These are phyloP conservation scores for Populus alba DNA, from an alignment of 345 rosid species.

Conservation along the genomic window DNA sequence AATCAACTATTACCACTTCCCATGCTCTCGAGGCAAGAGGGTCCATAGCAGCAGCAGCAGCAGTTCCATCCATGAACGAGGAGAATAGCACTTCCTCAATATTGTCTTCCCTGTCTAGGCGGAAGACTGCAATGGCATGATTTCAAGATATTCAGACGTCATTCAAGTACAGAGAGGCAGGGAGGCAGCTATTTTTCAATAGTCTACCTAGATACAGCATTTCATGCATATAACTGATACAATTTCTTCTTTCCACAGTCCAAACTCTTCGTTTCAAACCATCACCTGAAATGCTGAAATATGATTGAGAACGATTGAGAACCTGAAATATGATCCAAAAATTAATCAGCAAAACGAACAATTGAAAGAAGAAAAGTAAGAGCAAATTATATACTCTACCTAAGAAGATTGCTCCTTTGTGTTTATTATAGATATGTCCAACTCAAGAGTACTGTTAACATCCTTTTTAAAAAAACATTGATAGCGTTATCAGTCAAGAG, in stretches of 20 bases:
- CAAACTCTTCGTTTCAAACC: constrained; percentile 74
- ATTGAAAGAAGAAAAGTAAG: not conserved
- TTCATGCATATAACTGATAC: constrained; percentile 37
- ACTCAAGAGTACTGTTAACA: constrained; percentile 46
- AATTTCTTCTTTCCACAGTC: constrained; percentile 69
- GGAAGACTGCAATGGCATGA: constrained; percentile 46
- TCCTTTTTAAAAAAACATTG: no score
- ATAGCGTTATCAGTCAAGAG: constrained; percentile 41
- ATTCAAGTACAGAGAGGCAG: not conserved
- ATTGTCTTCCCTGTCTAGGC: constrained; percentile 63
- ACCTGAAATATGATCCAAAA: constrained; percentile 41
- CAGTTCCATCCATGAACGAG: constrained; percentile 51
- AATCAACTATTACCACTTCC: constrained; percentile 51
- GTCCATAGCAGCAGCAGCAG: constrained; percentile 22
- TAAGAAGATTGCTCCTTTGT: constrained; percentile 41
- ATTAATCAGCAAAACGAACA: constrained; percentile 12
- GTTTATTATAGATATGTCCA: constrained; percentile 40
- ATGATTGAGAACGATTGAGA: constrained; percentile 61
- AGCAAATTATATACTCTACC: constrained; percentile 27
- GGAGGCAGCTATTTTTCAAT: constrained; percentile 5
- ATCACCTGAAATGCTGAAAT: no score
- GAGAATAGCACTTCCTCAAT: constrained; percentile 49
- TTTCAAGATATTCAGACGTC: constrained; percentile 26
- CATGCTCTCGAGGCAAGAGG: constrained; percentile 70
- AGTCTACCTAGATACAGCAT: constrained; percentile 41